Evolutionary conservation across 2,329 filamentous ascomycete species (phyloP).

Genomic region (Aspergillus fumigatus): DNA sequence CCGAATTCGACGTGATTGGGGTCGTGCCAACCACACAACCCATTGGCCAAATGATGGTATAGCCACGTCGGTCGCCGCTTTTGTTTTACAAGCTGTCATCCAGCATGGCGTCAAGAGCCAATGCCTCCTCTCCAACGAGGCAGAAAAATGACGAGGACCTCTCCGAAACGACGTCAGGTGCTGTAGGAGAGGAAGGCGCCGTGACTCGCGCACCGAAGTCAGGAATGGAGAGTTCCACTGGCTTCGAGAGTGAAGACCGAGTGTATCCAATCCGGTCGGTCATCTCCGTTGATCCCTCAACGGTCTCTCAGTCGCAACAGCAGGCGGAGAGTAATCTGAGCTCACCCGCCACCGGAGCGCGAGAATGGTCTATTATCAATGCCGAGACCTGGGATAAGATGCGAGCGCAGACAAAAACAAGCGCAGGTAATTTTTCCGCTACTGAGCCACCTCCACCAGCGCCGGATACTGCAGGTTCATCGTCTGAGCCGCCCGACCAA

Average conservation of each 20-base stretch:
- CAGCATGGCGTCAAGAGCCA: background rate
- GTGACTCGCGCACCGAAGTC: background rate
- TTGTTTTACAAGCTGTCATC: background rate
- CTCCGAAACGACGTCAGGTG: background rate
- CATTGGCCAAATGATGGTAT: no score
- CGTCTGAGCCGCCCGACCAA: background rate
- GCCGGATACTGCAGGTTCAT: background rate
- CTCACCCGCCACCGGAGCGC: constrained; percentile 21
- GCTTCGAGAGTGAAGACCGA: constrained; percentile 47
- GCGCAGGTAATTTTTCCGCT: background rate
- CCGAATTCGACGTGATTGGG: no score
- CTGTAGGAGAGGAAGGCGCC: background rate
- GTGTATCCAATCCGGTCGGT: constrained; percentile 82
- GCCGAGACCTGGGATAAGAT: constrained; percentile 21
- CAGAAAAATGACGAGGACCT: background rate
- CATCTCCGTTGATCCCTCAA: constrained; percentile 61
- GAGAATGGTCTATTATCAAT: constrained; percentile 27
- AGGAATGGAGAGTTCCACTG: background rate
- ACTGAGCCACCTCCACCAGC: background rate
- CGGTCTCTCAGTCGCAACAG: constrained; percentile 29
- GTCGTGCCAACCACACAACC: no score
- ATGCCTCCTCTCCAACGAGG: background rate
- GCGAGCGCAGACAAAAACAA: constrained; percentile 9
- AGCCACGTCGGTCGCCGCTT: background rate
- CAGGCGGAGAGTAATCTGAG: constrained; percentile 3